Percentiles rank a stretch among this genome's conserved stretches.
Conservation (phyloP, 768 basidiomycete species). For the Mycena latifolia region DNA sequence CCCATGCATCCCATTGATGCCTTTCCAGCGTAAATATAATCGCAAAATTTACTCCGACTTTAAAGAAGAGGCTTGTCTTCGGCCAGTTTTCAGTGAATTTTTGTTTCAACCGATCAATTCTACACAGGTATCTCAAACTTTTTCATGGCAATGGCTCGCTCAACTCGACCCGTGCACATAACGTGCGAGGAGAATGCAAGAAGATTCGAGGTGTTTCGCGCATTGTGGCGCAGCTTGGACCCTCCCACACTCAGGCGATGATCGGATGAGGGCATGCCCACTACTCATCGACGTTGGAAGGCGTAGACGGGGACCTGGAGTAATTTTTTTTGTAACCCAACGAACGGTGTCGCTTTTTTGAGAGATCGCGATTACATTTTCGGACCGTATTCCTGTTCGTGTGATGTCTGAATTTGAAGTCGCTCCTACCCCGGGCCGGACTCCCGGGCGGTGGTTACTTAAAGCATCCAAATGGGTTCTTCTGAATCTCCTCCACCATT, state of each 20-base stretch:
- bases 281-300: no score
- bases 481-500: background rate
- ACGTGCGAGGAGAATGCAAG: slow-evolving; percentile 73
- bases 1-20: background rate
- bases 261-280: background rate
- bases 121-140: slow-evolving; percentile 69
- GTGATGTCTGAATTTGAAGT: slow-evolving; percentile 12
- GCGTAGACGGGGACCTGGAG: no score
- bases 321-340: no score
- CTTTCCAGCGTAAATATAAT: slow-evolving; percentile 74
- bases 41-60: slow-evolving; percentile 84
- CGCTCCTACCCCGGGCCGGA: slow-evolving; percentile 2
- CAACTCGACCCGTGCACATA: slow-evolving; percentile 62
- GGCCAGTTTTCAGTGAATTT: slow-evolving; percentile 49
- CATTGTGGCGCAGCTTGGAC: slow-evolving; percentile 51
- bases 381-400: slow-evolving; percentile 17
- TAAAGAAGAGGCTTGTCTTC: slow-evolving; percentile 80
- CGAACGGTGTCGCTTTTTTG: no score
- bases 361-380: no score
- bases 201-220: slow-evolving; percentile 67
- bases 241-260: background rate
- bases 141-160: slow-evolving; percentile 66
- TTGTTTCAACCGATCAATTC: background rate
- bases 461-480: slow-evolving; percentile 11
- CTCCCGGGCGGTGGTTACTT: slow-evolving; percentile 13